These are phyloP conservation scores for Besnoitia besnoiti DNA, from an alignment of 169 alveolate species.

Conservation along the genomic window DNA sequence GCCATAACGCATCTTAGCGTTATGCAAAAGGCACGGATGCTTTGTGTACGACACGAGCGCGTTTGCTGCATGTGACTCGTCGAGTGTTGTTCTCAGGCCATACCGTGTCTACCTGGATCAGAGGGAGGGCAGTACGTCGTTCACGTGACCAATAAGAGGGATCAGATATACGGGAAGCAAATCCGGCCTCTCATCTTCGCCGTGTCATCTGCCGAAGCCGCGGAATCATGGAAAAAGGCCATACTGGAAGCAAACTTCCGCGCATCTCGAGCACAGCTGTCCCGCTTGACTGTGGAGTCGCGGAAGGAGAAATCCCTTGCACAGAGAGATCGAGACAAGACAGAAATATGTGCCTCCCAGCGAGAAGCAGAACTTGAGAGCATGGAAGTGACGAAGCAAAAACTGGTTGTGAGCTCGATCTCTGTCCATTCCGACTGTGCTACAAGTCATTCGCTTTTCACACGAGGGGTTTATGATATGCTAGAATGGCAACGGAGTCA, in stretches of 20 bases:
- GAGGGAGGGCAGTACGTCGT: neutral
- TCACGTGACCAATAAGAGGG: slow-evolving; percentile 9
- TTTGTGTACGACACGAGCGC: no score
- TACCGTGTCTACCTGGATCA: neutral
- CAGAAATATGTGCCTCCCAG: neutral
- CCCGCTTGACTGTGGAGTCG: neutral
- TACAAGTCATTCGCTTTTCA: no score
- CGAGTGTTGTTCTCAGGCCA: neutral
- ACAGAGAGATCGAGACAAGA: neutral
- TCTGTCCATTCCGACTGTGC: no score
- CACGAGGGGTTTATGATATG: no score
- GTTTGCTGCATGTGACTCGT: no score
- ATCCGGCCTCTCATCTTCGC: neutral
- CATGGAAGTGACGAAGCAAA: neutral
- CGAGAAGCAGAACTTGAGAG: neutral
- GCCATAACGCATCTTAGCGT: no score
- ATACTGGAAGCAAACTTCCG: neutral
- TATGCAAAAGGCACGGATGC: no score
- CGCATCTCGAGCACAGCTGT: neutral
- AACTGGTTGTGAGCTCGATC: slow-evolving; percentile 9
- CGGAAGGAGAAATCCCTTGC: neutral
- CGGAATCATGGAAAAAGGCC: neutral
- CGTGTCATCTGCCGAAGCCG: neutral
- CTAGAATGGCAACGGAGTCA: no score
- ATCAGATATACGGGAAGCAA: neutral